Percentiles rank a stretch among this genome's conserved stretches.
Conservation (phyloP, 371 early-diverging fungal species). For the Funneliformis caledonium region DNA sequence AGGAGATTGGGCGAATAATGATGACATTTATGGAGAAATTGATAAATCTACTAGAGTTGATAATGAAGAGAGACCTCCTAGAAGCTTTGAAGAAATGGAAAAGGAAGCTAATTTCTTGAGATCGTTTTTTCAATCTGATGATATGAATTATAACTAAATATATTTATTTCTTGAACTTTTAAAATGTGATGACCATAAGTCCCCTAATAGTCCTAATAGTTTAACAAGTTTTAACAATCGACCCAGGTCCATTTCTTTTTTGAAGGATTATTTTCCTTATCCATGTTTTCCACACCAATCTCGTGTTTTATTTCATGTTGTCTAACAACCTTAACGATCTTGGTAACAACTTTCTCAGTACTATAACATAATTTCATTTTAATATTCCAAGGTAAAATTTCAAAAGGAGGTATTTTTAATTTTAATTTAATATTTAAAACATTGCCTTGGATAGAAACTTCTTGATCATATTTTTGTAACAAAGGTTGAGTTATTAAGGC, state of each 20-base stretch:
- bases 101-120: slow-evolving; percentile 31
- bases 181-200: neutral
- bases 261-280: neutral
- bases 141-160: neutral
- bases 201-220: too few species aligned
- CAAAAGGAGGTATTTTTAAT: neutral
- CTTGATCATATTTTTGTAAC: neutral
- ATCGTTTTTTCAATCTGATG: slow-evolving; percentile 21
- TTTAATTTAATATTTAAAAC: neutral
- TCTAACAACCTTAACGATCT: neutral
- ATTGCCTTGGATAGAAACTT: neutral
- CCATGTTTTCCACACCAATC: neutral
- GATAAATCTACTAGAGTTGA: slow-evolving; percentile 45
- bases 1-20: slow-evolving; percentile 87
- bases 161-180: neutral
- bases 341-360: neutral
- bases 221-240: neutral
- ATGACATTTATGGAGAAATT: slow-evolving; percentile 86
- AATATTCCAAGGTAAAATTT: neutral
- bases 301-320: neutral
- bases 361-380: neutral
- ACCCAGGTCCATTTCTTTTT: neutral
- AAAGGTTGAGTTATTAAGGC: neutral
- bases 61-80: slow-evolving; percentile 35
- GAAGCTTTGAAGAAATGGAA: slow-evolving; percentile 36